Percentiles rank a stretch among this genome's conserved stretches.
phyloP scores from a whole-genome alignment of 768 basidiomycete genomes.

The Mycena crocata region DNA sequence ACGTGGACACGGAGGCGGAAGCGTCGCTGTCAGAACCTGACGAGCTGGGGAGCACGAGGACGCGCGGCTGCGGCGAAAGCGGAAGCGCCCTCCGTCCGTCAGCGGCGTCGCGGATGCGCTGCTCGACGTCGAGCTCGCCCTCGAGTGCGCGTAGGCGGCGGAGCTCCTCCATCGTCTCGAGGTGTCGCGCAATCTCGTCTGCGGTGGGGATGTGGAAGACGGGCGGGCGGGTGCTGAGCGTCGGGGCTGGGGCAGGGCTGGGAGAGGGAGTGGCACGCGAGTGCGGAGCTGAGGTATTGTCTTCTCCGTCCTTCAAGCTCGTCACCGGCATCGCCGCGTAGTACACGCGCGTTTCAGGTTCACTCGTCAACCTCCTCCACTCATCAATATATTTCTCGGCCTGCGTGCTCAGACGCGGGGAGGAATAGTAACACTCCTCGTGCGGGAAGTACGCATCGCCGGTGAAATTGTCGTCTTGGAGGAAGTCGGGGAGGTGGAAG shows the following conservation, averaged over 20 bases:
- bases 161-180: neutral
- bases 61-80: neutral
- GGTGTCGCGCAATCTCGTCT: neutral
- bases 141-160: neutral
- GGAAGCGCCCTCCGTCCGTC: neutral
- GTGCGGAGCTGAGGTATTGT: neutral
- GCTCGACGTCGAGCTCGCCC: neutral
- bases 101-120: neutral
- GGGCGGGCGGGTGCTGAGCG: neutral
- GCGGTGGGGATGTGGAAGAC: neutral
- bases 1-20: neutral
- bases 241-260: neutral
- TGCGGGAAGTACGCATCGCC: neutral
- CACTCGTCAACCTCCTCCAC: too few species aligned
- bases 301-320: too few species aligned
- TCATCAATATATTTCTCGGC: too few species aligned
- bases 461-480: conserved; percentile 1
- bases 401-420: neutral
- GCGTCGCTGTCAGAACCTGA: neutral
- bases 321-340: too few species aligned
- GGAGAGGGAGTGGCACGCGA: neutral
- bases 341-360: too few species aligned
- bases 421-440: neutral
- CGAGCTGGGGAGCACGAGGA: neutral
- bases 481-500: neutral